A percentile compares a stretch with the other conserved stretches of the same genome.
These are phyloP conservation scores for Candida sanyaensis DNA, from an alignment of 1,139 yeast species.

Conservation along the genomic window DNA sequence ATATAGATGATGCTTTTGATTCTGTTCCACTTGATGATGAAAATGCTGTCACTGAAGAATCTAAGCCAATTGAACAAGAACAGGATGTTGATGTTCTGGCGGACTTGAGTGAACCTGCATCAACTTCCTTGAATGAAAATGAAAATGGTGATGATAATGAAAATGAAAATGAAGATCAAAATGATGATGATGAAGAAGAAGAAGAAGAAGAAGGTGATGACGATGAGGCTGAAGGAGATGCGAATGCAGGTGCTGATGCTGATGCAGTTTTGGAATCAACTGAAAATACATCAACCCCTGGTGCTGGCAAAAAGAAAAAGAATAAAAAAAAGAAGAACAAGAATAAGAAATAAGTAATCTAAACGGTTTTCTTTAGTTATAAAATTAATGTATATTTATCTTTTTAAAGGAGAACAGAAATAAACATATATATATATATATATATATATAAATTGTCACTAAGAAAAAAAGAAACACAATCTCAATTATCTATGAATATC, in stretches of 20 bases:
- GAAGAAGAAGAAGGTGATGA: conserved; percentile 8
- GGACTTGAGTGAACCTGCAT: conserved; percentile 8
- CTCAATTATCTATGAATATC: background rate
- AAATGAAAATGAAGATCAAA: conserved; percentile 7
- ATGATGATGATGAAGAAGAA: conserved; percentile 7
- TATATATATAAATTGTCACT: too few relatives aligned
- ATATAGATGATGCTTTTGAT: conserved; percentile 13
- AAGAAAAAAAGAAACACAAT: background rate
- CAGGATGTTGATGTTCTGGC: conserved; percentile 8
- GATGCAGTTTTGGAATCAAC: conserved; percentile 13
- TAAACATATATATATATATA: background rate
- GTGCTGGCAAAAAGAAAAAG: conserved; percentile 12
- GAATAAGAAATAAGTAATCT: conserved; percentile 7
- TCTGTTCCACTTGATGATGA: conserved; percentile 12
- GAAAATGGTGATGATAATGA: background rate
- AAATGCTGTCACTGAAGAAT: conserved; percentile 16
- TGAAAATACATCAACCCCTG: background rate
- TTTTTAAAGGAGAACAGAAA: background rate
- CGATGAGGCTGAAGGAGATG: conserved; percentile 17
- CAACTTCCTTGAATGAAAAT: background rate
- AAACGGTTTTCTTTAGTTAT: background rate
- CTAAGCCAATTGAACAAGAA: conserved; percentile 6
- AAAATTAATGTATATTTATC: conserved; percentile 2
- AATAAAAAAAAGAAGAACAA: conserved; percentile 18
- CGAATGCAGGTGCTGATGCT: conserved; percentile 23